Evolutionary conservation across 306 rosid species (phyloP).

Genomic region (Prunus armeniaca): DNA sequence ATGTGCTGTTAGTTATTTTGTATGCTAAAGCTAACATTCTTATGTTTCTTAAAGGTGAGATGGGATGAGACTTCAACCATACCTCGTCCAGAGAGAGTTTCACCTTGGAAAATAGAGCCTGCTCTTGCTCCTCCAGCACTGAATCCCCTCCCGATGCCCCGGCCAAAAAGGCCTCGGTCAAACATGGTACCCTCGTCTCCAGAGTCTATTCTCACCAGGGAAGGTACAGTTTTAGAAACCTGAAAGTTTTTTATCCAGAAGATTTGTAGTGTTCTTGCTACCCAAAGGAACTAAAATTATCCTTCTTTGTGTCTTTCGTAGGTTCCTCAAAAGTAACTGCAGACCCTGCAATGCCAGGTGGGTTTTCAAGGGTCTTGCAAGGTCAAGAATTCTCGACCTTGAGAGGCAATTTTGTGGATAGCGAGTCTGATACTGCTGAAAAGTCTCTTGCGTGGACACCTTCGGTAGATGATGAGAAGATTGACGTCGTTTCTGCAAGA

Average conservation of each 20-base stretch:
- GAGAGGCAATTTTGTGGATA: slow-evolving; percentile 63
- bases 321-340: slow-evolving; percentile 56
- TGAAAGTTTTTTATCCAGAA: background rate
- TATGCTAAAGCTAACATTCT: background rate
- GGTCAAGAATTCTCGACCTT: slow-evolving; percentile 91
- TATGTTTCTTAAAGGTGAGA: slow-evolving; percentile 64
- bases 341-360: slow-evolving; percentile 67
- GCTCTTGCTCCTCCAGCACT: slow-evolving; percentile 86
- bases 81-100: slow-evolving; percentile 93
- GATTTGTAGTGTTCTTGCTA: slow-evolving; percentile 5
- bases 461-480: slow-evolving; percentile 59
- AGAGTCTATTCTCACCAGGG: slow-evolving; percentile 76
- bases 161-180: slow-evolving; percentile 83
- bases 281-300: background rate
- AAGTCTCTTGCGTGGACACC: slow-evolving; percentile 63
- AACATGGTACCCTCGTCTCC: slow-evolving; percentile 69
- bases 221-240: slow-evolving; percentile 45
- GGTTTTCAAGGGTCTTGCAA: slow-evolving; percentile 92
- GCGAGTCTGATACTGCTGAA: slow-evolving; percentile 59
- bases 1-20: background rate
- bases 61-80: slow-evolving; percentile 93
- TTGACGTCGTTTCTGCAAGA: slow-evolving; percentile 57
- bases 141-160: slow-evolving; percentile 70
- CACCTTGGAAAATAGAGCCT: slow-evolving; percentile 96
- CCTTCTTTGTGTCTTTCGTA: background rate